Evolutionary conservation across 1,139 yeast species (phyloP), one percentile per base, ranked within the genome.

Genomic region (Kodamaea fungicola): DNA sequence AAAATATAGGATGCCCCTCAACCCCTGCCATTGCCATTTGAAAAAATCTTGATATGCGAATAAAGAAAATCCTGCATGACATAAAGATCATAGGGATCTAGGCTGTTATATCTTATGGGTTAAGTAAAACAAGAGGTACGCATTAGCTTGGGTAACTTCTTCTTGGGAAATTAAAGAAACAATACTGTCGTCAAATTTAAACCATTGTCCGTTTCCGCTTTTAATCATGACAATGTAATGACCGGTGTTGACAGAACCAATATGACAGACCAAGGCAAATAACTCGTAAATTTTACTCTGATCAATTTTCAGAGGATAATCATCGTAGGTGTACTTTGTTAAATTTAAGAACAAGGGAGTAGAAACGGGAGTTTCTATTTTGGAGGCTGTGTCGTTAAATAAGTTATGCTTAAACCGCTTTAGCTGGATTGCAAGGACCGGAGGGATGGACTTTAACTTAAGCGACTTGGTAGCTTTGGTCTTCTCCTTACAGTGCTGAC

Each of bases 221-320:
- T 89, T 90, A 44, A 86, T 74, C 50, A 83, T 75, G 16, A 94
- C 85, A 12, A 90, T 76, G 57, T 92, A 92, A 61, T 92, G 98
- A 8, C 98, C 98, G 1, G 97, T 92, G 55, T 88, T 87, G 5
- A 90, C 94, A 21, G 92, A 81, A 1, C 98, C 98, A 32, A 80
- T 80, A 57, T 92, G 98, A 51, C 90, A 80, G 8, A 92, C 83
- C 29, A 89, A 78, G 1, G 94, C 96, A 61, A 82, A 87, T 32
- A 92, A 69, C 58, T 90, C 96, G 59, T 84, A 90, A 2, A 75
- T 60, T 28, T 78, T 62, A 35, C 55, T 54, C 4, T 57, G 57
- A 34, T 57, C 61, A 10, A 52, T 46, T 0, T 38, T 30, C 12
- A 43, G 41, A 6, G 43, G 45, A 4, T 40, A 44, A 12, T 44